Conservation (phyloP, 495 filamentous ascomycete genomes). For the Penicillium herquei region DNA sequence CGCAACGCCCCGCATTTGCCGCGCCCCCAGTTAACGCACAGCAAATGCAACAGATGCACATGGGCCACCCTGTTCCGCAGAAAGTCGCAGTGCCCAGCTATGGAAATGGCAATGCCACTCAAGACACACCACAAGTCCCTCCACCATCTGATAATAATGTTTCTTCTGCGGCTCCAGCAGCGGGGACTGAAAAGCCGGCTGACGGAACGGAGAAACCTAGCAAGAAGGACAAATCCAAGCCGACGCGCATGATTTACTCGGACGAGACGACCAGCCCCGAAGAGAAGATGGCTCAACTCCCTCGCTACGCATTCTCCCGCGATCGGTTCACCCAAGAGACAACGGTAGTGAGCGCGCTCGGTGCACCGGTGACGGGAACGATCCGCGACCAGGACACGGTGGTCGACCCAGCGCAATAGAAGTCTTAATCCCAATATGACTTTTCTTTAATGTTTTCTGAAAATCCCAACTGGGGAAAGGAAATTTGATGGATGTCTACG, state of each 20-base stretch:
- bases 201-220: conserved; percentile 50
- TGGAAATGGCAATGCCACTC: not conserved
- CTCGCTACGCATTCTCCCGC: conserved; percentile 72
- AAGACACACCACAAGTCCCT: not conserved
- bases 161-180: conserved; percentile 49
- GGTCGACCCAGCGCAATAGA: conserved; percentile 36
- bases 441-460: not conserved
- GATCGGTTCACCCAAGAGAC: conserved; percentile 33
- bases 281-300: conserved; percentile 78
- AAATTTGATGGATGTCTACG: conserved; percentile 1
- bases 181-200: conserved; percentile 27
- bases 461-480: not conserved
- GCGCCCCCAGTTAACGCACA: conserved; percentile 55
- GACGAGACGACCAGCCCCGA: conserved; percentile 79
- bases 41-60: conserved; percentile 65
- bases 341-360: conserved; percentile 37
- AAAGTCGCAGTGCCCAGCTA: conserved; percentile 20
- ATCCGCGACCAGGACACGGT: conserved; percentile 37
- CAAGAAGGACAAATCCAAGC: conserved; percentile 69
- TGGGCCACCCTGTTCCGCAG: conserved; percentile 47
- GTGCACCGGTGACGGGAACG: conserved; percentile 33
- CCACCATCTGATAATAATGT: conserved; percentile 56
- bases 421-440: not conserved
- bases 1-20: conserved; percentile 61
- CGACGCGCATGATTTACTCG: conserved; percentile 70